Percentiles rank a stretch among this genome's conserved stretches.
Evolutionary conservation across 495 filamentous ascomycete species (phyloP).

Genomic region (Xanthoparmelia taractica): DNA sequence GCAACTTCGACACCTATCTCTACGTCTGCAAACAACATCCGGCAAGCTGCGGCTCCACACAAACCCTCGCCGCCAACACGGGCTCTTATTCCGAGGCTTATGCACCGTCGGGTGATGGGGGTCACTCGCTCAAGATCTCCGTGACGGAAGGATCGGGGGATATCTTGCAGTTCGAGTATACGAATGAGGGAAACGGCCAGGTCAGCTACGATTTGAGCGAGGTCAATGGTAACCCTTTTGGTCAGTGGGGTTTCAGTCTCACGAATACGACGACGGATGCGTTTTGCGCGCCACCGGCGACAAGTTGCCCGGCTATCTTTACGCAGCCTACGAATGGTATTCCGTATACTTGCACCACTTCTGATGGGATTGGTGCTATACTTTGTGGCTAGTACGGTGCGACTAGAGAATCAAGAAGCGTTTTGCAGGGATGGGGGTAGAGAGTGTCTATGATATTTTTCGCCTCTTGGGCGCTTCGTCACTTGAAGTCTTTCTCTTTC

Average conservation of each 20-base stretch:
- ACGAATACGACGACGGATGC: background rate
- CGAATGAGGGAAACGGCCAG: background rate
- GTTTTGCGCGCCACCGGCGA: background rate
- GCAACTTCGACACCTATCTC: conserved; percentile 5
- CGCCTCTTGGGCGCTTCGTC: too few species aligned
- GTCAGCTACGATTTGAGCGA: conserved; percentile 12
- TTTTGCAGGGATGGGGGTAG: too few species aligned
- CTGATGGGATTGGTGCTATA: background rate
- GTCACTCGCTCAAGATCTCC: conserved; percentile 10
- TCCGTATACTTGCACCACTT: background rate
- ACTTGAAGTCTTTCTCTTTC: background rate
- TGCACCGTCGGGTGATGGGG: background rate
- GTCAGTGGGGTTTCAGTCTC: background rate
- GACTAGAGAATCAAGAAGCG: too few species aligned
- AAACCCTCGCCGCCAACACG: background rate
- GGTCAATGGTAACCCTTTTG: conserved; percentile 12
- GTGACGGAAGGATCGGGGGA: background rate
- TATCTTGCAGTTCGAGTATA: conserved; percentile 16
- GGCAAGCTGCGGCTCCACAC: background rate
- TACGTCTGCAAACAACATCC: conserved; percentile 15
- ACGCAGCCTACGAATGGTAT: background rate
- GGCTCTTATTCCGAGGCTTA: conserved; percentile 10
- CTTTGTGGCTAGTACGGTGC: conserved; percentile 2
- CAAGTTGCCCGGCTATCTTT: background rate
- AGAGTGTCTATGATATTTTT: too few species aligned